Conservation (phyloP, 192 early-diverging fungal genomes). For the Backusella circina region DNA sequence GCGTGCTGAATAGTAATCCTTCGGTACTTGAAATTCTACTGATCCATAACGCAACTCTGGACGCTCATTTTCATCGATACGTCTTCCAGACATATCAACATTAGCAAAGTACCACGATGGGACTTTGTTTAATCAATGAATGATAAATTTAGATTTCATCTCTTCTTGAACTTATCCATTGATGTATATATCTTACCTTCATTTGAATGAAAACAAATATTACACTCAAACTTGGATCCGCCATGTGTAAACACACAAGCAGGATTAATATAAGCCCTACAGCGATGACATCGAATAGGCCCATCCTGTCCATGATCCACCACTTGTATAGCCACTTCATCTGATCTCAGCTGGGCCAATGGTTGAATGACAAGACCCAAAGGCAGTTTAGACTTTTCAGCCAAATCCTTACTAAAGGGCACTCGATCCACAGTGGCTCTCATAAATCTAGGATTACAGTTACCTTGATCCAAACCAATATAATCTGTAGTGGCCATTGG, state of each 20-base stretch:
- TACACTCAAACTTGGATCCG: constrained; percentile 89
- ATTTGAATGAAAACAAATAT: constrained; percentile 86
- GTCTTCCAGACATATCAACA: constrained; percentile 88
- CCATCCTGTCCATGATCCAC: constrained; percentile 90
- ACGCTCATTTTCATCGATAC: constrained; percentile 79
- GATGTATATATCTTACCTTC: constrained; percentile 44
- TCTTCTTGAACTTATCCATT: background rate
- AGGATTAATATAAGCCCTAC: constrained; percentile 95
- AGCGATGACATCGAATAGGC: constrained; percentile 87
- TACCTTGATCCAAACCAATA: constrained; percentile 87
- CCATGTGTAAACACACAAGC: constrained; percentile 85
- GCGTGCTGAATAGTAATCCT: constrained; percentile 65
- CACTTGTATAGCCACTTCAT: constrained; percentile 83
- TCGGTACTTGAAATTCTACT: constrained; percentile 85
- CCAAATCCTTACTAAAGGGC: constrained; percentile 80
- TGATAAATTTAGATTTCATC: background rate
- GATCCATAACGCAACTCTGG: constrained; percentile 92
- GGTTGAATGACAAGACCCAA: constrained; percentile 90
- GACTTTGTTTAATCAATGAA: constrained; percentile 36
- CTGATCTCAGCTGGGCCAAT: constrained; percentile 78
- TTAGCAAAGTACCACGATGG: constrained; percentile 92
- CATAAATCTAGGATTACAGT: constrained; percentile 87
- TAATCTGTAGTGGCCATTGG: constrained; percentile 84
- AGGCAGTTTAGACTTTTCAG: constrained; percentile 75
- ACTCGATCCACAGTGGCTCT: constrained; percentile 88